Evolutionary conservation across 805 yeast genomes (phyloP).

Genomic region (Myxozyma geophila): DNA sequence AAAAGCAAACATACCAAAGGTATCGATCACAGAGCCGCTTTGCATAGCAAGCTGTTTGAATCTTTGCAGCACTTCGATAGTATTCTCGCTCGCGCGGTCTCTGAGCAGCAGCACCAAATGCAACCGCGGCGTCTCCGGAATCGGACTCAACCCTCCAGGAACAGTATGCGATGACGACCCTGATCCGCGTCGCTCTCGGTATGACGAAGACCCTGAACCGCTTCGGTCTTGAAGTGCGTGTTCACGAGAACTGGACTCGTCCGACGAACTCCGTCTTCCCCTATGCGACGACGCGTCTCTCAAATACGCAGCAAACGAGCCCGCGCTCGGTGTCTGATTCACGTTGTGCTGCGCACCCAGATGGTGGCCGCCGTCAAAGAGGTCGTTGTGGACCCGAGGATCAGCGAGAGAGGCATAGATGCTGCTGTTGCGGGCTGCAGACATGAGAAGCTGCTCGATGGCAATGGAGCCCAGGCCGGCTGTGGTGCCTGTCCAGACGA

Average conservation of each 20-base stretch:
- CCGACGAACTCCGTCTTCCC: not conserved
- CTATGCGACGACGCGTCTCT: slow-evolving; percentile 4
- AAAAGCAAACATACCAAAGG: slow-evolving; percentile 9
- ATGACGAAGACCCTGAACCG: not conserved
- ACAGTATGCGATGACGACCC: slow-evolving; percentile 2
- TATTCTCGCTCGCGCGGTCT: slow-evolving; percentile 26
- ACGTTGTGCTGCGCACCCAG: not conserved
- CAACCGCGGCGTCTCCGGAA: slow-evolving; percentile 14
- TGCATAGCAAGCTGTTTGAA: slow-evolving; percentile 22
- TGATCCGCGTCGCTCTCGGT: slow-evolving; percentile 4
- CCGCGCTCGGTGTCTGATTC: not conserved
- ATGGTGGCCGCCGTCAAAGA: not conserved
- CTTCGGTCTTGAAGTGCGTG: too few species aligned
- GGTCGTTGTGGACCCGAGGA: too few species aligned
- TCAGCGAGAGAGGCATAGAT: not conserved
- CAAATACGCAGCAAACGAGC: not conserved
- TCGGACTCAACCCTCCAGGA: not conserved
- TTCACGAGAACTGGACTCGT: not conserved
- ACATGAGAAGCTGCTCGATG: slow-evolving; percentile 26
- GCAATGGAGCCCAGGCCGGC: slow-evolving; percentile 28
- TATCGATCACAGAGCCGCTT: slow-evolving; percentile 31
- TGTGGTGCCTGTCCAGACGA: slow-evolving; percentile 35
- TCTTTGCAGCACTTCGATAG: slow-evolving; percentile 16
- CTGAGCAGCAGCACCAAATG: slow-evolving; percentile 27
- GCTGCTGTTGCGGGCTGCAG: slow-evolving; percentile 9